These are phyloP conservation scores for Gaeumannomyces sp. DNA, from an alignment of 2,329 filamentous ascomycete genomes.

Conservation along the genomic window DNA sequence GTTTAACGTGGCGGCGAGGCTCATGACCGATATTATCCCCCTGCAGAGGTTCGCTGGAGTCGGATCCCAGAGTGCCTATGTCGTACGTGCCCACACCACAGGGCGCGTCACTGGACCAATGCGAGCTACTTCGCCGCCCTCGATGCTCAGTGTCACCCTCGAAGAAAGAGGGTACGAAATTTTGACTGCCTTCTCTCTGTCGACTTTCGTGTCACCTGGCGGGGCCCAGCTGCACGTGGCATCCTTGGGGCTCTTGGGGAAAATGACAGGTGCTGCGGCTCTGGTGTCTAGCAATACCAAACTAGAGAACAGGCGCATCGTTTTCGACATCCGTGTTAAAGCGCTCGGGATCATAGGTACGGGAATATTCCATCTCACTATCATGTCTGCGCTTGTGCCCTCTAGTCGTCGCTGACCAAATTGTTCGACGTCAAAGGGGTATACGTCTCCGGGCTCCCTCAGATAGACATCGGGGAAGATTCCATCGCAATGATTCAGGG, in stretches of 20 bases:
- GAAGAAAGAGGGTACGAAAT: slow-evolving; percentile 70
- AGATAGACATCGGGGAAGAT: slow-evolving; percentile 53
- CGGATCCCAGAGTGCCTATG: slow-evolving; percentile 50
- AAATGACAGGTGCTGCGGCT: slow-evolving; percentile 85
- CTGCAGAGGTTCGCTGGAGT: slow-evolving; percentile 70
- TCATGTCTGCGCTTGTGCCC: not conserved
- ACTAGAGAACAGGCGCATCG: slow-evolving; percentile 47
- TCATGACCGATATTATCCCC: slow-evolving; percentile 62
- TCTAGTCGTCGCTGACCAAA: not conserved
- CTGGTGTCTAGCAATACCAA: slow-evolving; percentile 57
- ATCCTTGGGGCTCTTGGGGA: slow-evolving; percentile 71
- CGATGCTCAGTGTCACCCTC: slow-evolving; percentile 58
- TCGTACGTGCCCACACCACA: slow-evolving; percentile 66
- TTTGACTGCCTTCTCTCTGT: slow-evolving; percentile 65
- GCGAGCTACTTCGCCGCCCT: slow-evolving; percentile 32
- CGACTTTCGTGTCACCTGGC: slow-evolving; percentile 48
- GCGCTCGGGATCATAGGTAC: slow-evolving; percentile 69
- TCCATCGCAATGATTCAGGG: slow-evolving; percentile 73
- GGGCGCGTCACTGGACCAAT: slow-evolving; percentile 54
- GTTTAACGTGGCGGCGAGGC: slow-evolving; percentile 69
- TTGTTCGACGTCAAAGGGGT: slow-evolving; percentile 45
- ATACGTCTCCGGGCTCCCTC: slow-evolving; percentile 65
- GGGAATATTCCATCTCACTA: slow-evolving; percentile 15
- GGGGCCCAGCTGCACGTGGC: slow-evolving; percentile 48
- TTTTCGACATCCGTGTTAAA: slow-evolving; percentile 66